phyloP scores from a whole-genome alignment of 1,284 basidiomycete species.

The Vanrija sp. region DNA sequence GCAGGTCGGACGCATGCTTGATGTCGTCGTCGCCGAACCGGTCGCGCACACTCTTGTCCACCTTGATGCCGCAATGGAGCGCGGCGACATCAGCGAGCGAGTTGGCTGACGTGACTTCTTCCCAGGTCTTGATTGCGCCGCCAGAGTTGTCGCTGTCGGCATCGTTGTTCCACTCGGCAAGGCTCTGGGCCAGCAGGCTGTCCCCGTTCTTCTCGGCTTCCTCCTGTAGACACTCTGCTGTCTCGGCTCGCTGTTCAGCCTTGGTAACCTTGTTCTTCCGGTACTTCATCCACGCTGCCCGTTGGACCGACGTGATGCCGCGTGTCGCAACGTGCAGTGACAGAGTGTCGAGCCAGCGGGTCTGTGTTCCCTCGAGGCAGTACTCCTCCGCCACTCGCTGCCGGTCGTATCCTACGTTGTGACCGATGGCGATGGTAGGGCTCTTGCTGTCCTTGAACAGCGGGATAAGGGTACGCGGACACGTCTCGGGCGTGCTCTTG shows the following conservation, averaged over 20 bases:
- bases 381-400: slow-evolving; percentile 84
- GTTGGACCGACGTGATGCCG: slow-evolving; percentile 92
- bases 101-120: slow-evolving; percentile 87
- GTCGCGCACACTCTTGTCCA: slow-evolving; percentile 76
- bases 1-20: slow-evolving; percentile 57
- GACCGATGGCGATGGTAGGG: slow-evolving; percentile 76
- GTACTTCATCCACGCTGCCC: slow-evolving; percentile 86
- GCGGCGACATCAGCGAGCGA: slow-evolving; percentile 88
- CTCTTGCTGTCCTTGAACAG: slow-evolving; percentile 25
- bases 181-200: slow-evolving; percentile 40
- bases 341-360: slow-evolving; percentile 92
- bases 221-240: slow-evolving; percentile 47
- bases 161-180: slow-evolving; percentile 42
- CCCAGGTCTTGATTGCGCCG: slow-evolving; percentile 58
- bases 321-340: slow-evolving; percentile 89
- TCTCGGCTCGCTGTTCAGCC: slow-evolving; percentile 32
- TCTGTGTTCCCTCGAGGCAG: slow-evolving; percentile 62
- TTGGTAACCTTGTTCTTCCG: slow-evolving; percentile 52
- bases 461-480: slow-evolving; percentile 41
- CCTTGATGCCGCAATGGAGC: slow-evolving; percentile 75
- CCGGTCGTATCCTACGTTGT: slow-evolving; percentile 94
- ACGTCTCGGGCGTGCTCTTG: slow-evolving; percentile 15
- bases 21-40: slow-evolving; percentile 59
- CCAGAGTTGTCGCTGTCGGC: slow-evolving; percentile 44
- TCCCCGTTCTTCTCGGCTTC: slow-evolving; percentile 54